These are phyloP conservation scores for Royoungia palumana DNA, from an alignment of 768 basidiomycete species.

Conservation along the genomic window DNA sequence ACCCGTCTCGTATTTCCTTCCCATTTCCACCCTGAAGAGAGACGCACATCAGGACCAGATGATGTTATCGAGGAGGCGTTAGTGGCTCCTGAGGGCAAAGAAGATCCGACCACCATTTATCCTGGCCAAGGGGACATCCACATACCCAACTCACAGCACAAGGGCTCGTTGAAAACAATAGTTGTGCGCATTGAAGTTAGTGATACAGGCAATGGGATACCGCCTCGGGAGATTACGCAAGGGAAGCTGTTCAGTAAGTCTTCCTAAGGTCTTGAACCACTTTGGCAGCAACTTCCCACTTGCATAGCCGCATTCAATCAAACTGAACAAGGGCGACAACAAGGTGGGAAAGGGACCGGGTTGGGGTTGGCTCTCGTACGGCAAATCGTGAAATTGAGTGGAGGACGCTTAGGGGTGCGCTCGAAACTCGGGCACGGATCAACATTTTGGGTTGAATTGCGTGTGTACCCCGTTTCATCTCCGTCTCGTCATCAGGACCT, in stretches of 20 bases:
- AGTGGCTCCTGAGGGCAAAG: conserved; percentile 33
- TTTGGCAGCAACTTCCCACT: conserved; percentile 7
- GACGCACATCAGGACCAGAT: conserved; percentile 2
- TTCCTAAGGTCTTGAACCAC: not conserved
- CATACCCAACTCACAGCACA: not conserved
- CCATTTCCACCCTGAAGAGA: conserved; percentile 15
- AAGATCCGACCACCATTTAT: conserved; percentile 14
- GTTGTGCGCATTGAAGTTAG: conserved; percentile 83
- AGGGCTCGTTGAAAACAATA: conserved; percentile 49
- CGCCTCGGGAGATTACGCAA: conserved; percentile 63
- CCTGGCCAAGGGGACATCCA: not conserved
- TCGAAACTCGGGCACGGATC: conserved; percentile 67
- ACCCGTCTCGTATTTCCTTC: conserved; percentile 54
- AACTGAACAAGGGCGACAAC: conserved; percentile 71
- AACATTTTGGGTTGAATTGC: conserved; percentile 87
- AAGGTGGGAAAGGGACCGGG: conserved; percentile 73
- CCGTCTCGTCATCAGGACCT: conserved; percentile 10
- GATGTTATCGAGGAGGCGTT: conserved; percentile 25
- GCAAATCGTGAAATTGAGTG: conserved; percentile 72
- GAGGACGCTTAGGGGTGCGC: conserved; percentile 69
- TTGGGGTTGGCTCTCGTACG: conserved; percentile 74
- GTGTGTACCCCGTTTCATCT: conserved; percentile 31
- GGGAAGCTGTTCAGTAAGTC: conserved; percentile 67
- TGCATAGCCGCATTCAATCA: conserved; percentile 67
- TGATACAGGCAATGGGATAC: conserved; percentile 70